Evolutionary conservation across 805 yeast species (phyloP).

Genomic region (Saccharomycopsis vini): DNA sequence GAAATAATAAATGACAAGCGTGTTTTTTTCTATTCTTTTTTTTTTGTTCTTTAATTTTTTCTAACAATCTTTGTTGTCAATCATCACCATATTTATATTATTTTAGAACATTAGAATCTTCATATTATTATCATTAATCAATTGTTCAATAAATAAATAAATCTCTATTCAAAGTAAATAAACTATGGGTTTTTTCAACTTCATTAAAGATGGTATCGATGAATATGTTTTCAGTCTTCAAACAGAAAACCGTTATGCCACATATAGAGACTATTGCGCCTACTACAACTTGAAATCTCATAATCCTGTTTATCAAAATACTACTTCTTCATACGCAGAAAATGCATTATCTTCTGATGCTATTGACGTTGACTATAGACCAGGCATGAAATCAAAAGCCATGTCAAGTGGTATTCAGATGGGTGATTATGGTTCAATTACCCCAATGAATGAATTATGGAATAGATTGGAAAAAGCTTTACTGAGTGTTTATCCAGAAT

Average conservation of each 20-base stretch:
- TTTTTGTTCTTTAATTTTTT: too few species aligned
- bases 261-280: slow-evolving; percentile 9
- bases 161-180: not conserved
- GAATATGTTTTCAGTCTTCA: slow-evolving; percentile 18
- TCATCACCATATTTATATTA: too few species aligned
- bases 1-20: too few species aligned
- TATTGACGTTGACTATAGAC: slow-evolving; percentile 12
- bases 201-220: slow-evolving; percentile 17
- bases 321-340: too few species aligned
- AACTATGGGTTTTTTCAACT: slow-evolving; percentile 17
- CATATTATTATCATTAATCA: too few species aligned
- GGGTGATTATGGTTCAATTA: slow-evolving; percentile 14
- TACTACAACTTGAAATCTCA: too few species aligned
- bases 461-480: slow-evolving; percentile 17
- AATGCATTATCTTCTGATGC: too few species aligned
- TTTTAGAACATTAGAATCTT: too few species aligned
- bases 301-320: too few species aligned
- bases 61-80: too few species aligned
- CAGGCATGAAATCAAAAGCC: slow-evolving; percentile 15
- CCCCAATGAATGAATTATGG: slow-evolving; percentile 18
- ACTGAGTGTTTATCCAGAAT: slow-evolving; percentile 68
- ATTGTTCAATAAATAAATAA: too few species aligned
- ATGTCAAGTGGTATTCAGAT: slow-evolving; percentile 15
- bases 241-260: slow-evolving; percentile 19
- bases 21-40: too few species aligned